Evolutionary conservation across 306 rosid species (phyloP), one percentile per base, ranked within the genome.

Genomic region (Cyclanthera cordifolia): DNA sequence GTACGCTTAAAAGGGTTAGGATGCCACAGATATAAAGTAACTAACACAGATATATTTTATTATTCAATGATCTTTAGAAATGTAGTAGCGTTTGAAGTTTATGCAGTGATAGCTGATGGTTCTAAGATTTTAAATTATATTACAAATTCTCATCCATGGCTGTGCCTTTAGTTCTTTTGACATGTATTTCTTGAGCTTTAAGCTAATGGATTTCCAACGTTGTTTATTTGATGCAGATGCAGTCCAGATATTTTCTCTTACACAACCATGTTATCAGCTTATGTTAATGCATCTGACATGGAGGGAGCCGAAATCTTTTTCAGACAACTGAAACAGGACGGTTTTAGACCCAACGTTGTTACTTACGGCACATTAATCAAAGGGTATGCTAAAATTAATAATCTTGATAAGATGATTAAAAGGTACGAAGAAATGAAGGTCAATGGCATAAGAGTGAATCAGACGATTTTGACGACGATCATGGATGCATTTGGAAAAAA

Each of bases 401-500:
- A 86, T 77, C 78, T 87, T 41, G 88, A 74, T 64, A 93, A 86
- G 79, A 81, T 87, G 81, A 75, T 78, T 83, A 81, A 76, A 69
- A 90, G 64, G 74, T 90, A 86, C 17, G 91, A 88, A 79, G 93
- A 90, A 82, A 83, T 93, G 94, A 88, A 65, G 73, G 69, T 43
- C 63, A 56, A 77, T 3, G 87, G 96, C 45, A 69, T 90, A 54
- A 83, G 77, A 79, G 75, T 82, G 67, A 90, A 88, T 79, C 88
- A 80, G 72, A 86, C 86, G 16, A 80, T 90, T 69, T 75, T 87
- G 77, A 87, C 95, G 54, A 86, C 85, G 6, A 85, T 93, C 71
- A 93, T 93, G 99, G 99, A 90, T 79, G 94, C 90, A 11, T 74
- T 82, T 78, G 99, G 99, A 23, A 93, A 81, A 79, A 84, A 81